Percentiles rank a stretch among this genome's conserved stretches.
phyloP scores from a whole-genome alignment of 495 filamentous ascomycete species.

The Aspergillus coremiiformis region DNA sequence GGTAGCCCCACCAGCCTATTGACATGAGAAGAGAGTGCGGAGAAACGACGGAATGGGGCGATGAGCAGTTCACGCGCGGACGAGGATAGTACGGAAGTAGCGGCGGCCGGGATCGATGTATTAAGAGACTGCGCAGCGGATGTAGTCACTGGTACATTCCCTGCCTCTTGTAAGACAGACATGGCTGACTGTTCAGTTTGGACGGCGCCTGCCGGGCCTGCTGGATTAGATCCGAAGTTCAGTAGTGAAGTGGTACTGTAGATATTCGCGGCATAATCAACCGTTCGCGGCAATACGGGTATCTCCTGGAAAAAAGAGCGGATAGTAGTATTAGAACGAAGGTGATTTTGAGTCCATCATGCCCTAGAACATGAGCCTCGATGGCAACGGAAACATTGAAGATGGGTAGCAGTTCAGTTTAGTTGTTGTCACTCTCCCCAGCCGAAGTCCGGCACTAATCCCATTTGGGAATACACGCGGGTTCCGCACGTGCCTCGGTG shows the following conservation, averaged over 20 bases:
- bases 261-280: neutral
- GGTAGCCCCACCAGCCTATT: slow-evolving; percentile 26
- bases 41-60: slow-evolving; percentile 33
- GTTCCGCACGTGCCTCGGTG: neutral
- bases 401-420: neutral
- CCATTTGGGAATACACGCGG: neutral
- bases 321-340: neutral
- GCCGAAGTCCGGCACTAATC: slow-evolving; percentile 2
- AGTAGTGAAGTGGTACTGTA: neutral
- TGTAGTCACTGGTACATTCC: slow-evolving; percentile 1
- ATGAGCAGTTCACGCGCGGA: slow-evolving; percentile 29
- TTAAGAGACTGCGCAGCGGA: slow-evolving; percentile 13
- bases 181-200: slow-evolving; percentile 4
- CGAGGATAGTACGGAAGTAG: slow-evolving; percentile 23
- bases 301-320: neutral
- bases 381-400: neutral
- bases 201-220: neutral
- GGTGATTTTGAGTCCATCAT: neutral
- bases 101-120: slow-evolving; percentile 16
- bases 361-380: neutral
- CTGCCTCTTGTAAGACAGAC: slow-evolving; percentile 9
- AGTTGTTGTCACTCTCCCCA: neutral
- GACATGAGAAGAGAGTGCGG: slow-evolving; percentile 31
- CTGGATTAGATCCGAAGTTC: neutral
- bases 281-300: neutral